phyloP scores from a whole-genome alignment of 2,329 filamentous ascomycete species.

The Colletotrichum sp. region DNA sequence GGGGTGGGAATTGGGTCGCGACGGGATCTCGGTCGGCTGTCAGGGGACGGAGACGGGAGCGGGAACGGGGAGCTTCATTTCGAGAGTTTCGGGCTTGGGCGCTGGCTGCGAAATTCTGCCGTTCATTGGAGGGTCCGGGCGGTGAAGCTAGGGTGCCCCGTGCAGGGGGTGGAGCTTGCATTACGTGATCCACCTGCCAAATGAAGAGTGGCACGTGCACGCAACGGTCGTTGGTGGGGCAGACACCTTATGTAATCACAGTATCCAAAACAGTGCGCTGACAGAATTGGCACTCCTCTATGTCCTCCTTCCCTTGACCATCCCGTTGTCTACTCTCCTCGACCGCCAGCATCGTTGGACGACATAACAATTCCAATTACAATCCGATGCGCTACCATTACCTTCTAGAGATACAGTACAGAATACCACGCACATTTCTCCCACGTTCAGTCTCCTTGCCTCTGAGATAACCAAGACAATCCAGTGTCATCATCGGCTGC shows the following conservation, averaged over 20 bases:
- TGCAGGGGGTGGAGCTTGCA: background rate
- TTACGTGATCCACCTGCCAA: constrained; percentile 6
- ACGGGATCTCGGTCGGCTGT: constrained; percentile 5
- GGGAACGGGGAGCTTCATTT: background rate
- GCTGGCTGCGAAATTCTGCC: constrained; percentile 21
- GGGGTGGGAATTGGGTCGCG: background rate
- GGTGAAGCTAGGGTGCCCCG: background rate
- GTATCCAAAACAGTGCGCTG: background rate
- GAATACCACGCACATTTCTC: background rate
- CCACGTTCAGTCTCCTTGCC: background rate
- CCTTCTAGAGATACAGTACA: background rate
- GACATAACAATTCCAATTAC: background rate
- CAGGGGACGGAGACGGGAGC: constrained; percentile 1
- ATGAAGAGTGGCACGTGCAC: background rate
- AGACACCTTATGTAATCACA: background rate
- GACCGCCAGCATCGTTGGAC: background rate
- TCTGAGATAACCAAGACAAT: background rate
- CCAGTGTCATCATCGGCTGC: background rate
- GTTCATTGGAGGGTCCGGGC: background rate
- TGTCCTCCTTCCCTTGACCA: background rate
- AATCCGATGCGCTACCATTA: background rate
- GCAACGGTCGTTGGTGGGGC: background rate
- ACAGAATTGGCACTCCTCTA: background rate
- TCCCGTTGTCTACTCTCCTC: background rate
- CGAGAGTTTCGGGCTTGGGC: constrained; percentile 10